These are phyloP conservation scores for Ascodesmis nigricans DNA, from an alignment of 495 filamentous ascomycete species.

Conservation along the genomic window DNA sequence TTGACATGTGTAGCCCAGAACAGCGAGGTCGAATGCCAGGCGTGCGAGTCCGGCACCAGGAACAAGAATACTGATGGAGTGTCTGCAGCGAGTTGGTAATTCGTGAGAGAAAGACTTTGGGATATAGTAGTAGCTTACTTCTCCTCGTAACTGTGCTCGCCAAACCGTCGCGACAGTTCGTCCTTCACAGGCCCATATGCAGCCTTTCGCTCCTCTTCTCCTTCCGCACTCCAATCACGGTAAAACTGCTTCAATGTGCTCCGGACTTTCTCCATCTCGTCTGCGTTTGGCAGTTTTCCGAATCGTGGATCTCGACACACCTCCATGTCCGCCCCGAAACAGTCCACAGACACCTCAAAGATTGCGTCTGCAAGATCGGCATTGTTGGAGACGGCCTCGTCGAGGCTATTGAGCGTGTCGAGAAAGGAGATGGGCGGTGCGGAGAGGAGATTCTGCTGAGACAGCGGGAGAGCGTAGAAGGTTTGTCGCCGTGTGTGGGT, in stretches of 20 bases:
- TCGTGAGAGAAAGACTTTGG: constrained; percentile 6
- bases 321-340: constrained; percentile 12
- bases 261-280: constrained; percentile 70
- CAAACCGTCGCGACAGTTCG: constrained; percentile 33
- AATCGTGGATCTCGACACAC: too few relatives aligned
- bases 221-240: constrained; percentile 80
- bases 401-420: constrained; percentile 49
- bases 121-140: constrained; percentile 16
- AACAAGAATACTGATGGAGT: constrained; percentile 45
- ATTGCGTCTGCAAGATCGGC: constrained; percentile 64
- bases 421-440: constrained; percentile 62
- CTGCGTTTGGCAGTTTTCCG: constrained; percentile 31
- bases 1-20: constrained; percentile 45
- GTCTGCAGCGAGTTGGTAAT: constrained; percentile 3
- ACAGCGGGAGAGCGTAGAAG: constrained; percentile 72
- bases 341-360: constrained; percentile 37
- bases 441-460: constrained; percentile 61
- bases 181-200: constrained; percentile 52
- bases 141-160: constrained; percentile 1
- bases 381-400: constrained; percentile 75
- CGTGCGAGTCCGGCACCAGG: constrained; percentile 79
- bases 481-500: constrained; percentile 74
- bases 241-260: constrained; percentile 84
- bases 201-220: constrained; percentile 43
- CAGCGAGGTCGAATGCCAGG: constrained; percentile 64